Percentiles rank a stretch among this genome's conserved stretches.
Conservation (phyloP, 2,329 filamentous ascomycete species). For the Pseudovirgaria hyperparasitica region DNA sequence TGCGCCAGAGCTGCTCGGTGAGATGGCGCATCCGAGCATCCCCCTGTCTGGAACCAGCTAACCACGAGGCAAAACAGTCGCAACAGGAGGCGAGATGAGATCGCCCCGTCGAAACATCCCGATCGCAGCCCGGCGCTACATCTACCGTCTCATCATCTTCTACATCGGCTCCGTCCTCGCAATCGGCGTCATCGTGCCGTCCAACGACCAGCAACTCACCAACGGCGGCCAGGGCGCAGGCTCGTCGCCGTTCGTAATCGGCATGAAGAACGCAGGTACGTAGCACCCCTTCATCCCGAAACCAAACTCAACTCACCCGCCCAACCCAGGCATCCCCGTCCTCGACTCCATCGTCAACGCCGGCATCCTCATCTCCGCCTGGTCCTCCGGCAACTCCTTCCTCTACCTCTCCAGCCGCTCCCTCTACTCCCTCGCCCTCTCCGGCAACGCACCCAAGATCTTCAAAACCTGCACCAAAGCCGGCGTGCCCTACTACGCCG, state of each 20-base stretch:
- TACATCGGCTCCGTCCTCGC: slow-evolving; percentile 45
- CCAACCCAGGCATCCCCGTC: slow-evolving; percentile 38
- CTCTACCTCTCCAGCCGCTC: slow-evolving; percentile 40
- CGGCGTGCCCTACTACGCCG: slow-evolving; percentile 43
- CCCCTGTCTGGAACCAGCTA: too few species aligned
- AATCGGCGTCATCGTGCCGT: slow-evolving; percentile 49
- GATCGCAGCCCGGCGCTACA: slow-evolving; percentile 45
- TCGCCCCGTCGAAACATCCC: slow-evolving; percentile 47
- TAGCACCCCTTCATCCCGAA: too few species aligned
- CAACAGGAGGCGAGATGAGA: slow-evolving; percentile 46
- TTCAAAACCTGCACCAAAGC: slow-evolving; percentile 48
- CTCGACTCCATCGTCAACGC: slow-evolving; percentile 58
- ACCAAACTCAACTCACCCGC: too few species aligned
- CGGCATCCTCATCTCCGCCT: slow-evolving; percentile 52
- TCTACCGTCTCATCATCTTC: slow-evolving; percentile 51
- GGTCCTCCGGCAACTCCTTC: slow-evolving; percentile 44
- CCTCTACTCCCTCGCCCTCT: slow-evolving; percentile 43
- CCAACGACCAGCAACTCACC: slow-evolving; percentile 37
- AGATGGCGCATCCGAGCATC: too few species aligned
- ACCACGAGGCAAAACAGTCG: too few species aligned
- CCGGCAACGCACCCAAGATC: slow-evolving; percentile 50
- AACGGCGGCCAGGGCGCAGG: slow-evolving; percentile 41
- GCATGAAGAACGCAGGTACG: slow-evolving; percentile 35
- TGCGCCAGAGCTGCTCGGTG: slow-evolving; percentile 32
- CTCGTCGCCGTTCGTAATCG: slow-evolving; percentile 38